Conservation (phyloP, 1,284 basidiomycete genomes). For the Agroathelia rolfsii region DNA sequence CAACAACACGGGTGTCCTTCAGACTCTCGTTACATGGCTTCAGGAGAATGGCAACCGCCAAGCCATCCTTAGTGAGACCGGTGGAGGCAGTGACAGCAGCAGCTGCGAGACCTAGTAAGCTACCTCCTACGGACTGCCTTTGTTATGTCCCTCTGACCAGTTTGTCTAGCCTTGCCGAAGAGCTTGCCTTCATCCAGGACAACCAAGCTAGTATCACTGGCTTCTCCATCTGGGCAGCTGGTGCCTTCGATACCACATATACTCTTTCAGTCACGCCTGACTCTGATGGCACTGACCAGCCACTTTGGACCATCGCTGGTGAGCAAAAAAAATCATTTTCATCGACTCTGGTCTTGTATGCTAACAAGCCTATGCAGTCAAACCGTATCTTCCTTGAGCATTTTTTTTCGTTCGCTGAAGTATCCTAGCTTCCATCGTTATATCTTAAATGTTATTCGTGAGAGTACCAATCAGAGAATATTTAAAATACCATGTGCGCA, state of each 20-base stretch:
- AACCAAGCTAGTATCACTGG: slow-evolving; percentile 15
- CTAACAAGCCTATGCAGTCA: too few species aligned
- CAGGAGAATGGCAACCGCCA: slow-evolving; percentile 14
- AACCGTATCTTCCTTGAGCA: too few species aligned
- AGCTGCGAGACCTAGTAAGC: slow-evolving; percentile 5
- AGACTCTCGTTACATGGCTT: slow-evolving; percentile 15
- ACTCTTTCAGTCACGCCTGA: slow-evolving; percentile 26
- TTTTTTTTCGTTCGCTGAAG: too few species aligned
- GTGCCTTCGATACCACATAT: slow-evolving; percentile 29
- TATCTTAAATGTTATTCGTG: too few species aligned
- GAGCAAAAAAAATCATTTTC: too few species aligned
- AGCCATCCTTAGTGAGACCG: slow-evolving; percentile 23
- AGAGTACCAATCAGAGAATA: too few species aligned
- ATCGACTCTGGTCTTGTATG: too few species aligned
- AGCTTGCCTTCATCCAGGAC: slow-evolving; percentile 14
- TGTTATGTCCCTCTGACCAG: neutral
- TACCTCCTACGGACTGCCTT: neutral
- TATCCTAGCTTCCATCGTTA: too few species aligned
- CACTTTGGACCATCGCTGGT: slow-evolving; percentile 16
- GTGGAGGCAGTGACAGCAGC: slow-evolving; percentile 15
- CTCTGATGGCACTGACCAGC: slow-evolving; percentile 27
- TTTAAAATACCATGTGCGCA: too few species aligned
- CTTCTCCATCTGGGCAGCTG: slow-evolving; percentile 29
- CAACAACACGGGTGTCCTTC: slow-evolving; percentile 16
- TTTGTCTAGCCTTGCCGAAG: slow-evolving; percentile 11